Evolutionary conservation across 1,284 basidiomycete genomes (phyloP).

Genomic region (Moesziomyces globuligerus): DNA sequence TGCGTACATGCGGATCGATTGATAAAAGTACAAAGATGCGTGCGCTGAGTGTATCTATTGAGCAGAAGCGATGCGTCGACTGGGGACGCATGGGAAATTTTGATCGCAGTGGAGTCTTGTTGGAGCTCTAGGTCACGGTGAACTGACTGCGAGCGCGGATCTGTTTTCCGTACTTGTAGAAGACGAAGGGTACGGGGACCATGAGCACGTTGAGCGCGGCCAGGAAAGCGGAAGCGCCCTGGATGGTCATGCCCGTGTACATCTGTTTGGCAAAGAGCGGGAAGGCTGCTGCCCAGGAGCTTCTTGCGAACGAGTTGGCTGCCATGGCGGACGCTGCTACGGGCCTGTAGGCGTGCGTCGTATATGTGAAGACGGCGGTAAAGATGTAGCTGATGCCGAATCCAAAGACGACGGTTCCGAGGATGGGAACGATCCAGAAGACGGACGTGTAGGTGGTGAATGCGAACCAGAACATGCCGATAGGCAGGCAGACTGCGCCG

Average conservation of each 20-base stretch:
- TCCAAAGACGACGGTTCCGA: constrained; percentile 42
- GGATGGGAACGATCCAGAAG: constrained; percentile 54
- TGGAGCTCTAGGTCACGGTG: constrained; percentile 14
- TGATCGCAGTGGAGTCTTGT: too few species aligned
- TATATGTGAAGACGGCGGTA: constrained; percentile 44
- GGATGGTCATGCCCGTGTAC: constrained; percentile 36
- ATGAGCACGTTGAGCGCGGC: constrained; percentile 48
- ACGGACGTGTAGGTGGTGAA: constrained; percentile 48
- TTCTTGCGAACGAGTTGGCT: constrained; percentile 49
- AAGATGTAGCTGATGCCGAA: constrained; percentile 48
- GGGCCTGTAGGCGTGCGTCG: constrained; percentile 40
- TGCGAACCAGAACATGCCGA: constrained; percentile 56
- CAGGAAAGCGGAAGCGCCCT: constrained; percentile 37
- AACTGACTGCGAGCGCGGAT: constrained; percentile 48
- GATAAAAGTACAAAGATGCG: not conserved
- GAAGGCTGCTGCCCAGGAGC: constrained; percentile 31
- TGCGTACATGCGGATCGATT: too few species aligned
- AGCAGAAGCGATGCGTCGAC: too few species aligned
- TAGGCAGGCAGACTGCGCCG: constrained; percentile 31
- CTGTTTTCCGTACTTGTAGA: constrained; percentile 48
- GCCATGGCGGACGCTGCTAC: constrained; percentile 55
- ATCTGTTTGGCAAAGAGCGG: constrained; percentile 50
- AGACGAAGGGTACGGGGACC: constrained; percentile 51
- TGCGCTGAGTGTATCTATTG: not conserved
- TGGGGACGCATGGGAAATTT: not conserved